Percentiles rank a stretch among this genome's conserved stretches.
Evolutionary conservation across 208 protist species (phyloP).

Genomic region (Leishmania arabica): DNA sequence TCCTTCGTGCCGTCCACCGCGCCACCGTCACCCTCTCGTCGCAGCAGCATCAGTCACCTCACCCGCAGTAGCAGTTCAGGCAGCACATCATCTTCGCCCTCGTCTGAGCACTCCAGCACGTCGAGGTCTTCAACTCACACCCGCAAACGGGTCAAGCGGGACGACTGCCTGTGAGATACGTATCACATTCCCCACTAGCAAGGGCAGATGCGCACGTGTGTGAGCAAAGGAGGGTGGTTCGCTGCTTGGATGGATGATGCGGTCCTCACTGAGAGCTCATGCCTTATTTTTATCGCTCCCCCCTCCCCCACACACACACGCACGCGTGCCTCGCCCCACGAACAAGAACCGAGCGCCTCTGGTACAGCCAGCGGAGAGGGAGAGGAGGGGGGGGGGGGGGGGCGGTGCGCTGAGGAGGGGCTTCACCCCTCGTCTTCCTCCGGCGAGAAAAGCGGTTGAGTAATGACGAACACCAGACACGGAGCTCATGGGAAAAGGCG

Average conservation of each 20-base stretch:
- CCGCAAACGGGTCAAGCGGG: background rate
- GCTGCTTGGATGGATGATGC: background rate
- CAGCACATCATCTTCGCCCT: background rate
- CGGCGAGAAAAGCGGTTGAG: background rate
- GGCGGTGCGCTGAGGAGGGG: background rate
- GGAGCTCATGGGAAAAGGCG: background rate
- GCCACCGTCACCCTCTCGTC: background rate
- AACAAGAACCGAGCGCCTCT: background rate
- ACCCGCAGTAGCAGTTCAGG: background rate
- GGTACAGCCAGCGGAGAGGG: background rate
- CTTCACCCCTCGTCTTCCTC: background rate
- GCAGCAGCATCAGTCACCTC: constrained; percentile 12
- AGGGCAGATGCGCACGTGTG: background rate
- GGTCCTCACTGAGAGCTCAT: background rate
- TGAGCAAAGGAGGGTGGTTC: too few relatives aligned
- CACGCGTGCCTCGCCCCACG: background rate
- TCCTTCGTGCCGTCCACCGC: background rate
- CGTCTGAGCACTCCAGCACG: background rate
- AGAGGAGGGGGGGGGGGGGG: background rate
- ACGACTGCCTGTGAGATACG: background rate
- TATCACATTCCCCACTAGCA: background rate
- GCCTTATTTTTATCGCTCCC: background rate
- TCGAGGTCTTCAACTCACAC: background rate
- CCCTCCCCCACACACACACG: too few relatives aligned
- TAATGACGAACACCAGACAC: background rate